Percentiles rank a stretch among this genome's conserved stretches.
phyloP scores from a whole-genome alignment of 1,139 yeast species.

The Saccharomyces hybrid region DNA sequence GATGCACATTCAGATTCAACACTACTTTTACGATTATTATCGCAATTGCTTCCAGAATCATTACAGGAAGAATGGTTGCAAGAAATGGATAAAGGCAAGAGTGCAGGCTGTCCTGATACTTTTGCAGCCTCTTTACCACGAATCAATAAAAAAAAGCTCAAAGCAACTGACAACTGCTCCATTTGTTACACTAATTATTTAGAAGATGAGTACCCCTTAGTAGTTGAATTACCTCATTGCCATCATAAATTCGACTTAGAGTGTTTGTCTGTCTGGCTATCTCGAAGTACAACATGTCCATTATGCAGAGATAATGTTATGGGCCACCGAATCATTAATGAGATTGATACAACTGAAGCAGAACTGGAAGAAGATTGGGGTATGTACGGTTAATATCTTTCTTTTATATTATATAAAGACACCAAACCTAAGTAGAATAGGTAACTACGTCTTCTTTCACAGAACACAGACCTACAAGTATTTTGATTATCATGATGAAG shows the following conservation, averaged over 20 bases:
- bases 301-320: constrained; percentile 71
- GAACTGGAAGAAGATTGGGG: constrained; percentile 70
- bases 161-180: constrained; percentile 63
- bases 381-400: constrained; percentile 48
- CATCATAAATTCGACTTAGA: constrained; percentile 80
- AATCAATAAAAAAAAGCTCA: constrained; percentile 45
- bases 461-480: not conserved
- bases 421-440: not conserved
- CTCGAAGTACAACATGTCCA: constrained; percentile 76
- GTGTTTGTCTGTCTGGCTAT: constrained; percentile 86
- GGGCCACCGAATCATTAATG: constrained; percentile 35
- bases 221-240: constrained; percentile 71
- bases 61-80: constrained; percentile 26
- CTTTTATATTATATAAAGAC: not conserved
- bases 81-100: constrained; percentile 18
- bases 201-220: constrained; percentile 71
- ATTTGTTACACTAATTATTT: constrained; percentile 71
- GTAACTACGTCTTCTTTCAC: not conserved
- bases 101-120: constrained; percentile 57
- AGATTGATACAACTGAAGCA: constrained; percentile 58
- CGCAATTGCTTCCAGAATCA: constrained; percentile 23
- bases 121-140: constrained; percentile 73
- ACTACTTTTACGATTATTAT: constrained; percentile 22
- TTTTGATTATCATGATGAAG: not conserved
- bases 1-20: constrained; percentile 10